Base-by-base conservation (phyloP, 2,329 filamentous ascomycete genomes). In the Sporothrix brunneoviolacea region DNA sequence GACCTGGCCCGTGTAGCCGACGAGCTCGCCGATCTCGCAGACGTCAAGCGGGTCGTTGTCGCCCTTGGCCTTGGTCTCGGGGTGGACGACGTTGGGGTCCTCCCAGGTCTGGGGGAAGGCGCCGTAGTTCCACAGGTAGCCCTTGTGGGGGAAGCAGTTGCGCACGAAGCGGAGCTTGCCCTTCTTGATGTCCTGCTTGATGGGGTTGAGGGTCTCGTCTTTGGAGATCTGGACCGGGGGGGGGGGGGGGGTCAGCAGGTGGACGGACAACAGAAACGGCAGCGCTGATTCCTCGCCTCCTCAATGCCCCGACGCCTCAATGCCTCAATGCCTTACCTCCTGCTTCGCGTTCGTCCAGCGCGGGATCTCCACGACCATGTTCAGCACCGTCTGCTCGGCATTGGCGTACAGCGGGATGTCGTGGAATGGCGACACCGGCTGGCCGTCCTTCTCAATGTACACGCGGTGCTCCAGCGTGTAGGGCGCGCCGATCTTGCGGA, bases 111-210 rank as follows among this genome's bases (percentile, higher is more conserved):
- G 65, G 64, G 93, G 93, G 84, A 98, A 97, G 72, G 91, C 91
- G 76, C 93, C 93, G 76, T 98, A 98, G 83, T 98, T 98, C 93
- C 93, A 98, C 64, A 98, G 88, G 75, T 98, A 98, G 61, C 93
- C 93, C 83, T 98, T 97, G 86, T 98, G 93, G 64, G 93, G 93
- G 83, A 98, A 98, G 85, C 93, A 98, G 86, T 98, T 98, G 76
- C 93, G 90, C 70, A 98, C 93, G 70, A 86, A 98, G 67, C 93
- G 88, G 65, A 97, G 90, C 83, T 96, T 97, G 82, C 91, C 93
- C 82, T 98, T 97, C 87, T 98, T 97, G 72, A 83, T 82, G 71
- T 98, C 93, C 79, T 98, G 93, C 85, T 96, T 96, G 79, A 96
- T 95, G 69, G 91, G 91, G 80, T 96, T 97, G 70, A 97, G 85